Percentiles rank a stretch among this genome's conserved stretches.
Evolutionary conservation across 225 moss, liverwort and hornwort species (phyloP).

Genomic region (Pseudoscleropodium purum): DNA sequence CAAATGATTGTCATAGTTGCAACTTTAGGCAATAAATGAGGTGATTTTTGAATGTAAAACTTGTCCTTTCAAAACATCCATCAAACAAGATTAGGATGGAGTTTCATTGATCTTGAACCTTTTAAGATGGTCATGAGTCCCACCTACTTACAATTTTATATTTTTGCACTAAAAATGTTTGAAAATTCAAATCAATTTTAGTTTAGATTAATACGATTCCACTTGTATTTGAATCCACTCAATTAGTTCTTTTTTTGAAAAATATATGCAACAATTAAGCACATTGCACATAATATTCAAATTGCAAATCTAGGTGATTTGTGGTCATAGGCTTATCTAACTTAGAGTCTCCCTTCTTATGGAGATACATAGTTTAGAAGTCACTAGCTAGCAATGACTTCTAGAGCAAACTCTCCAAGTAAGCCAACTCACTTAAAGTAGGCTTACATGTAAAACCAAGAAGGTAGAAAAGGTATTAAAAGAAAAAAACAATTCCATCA

Average conservation of each 20-base stretch:
- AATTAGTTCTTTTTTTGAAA: not conserved
- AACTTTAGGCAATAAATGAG: rapidly evolving
- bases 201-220: rapidly evolving
- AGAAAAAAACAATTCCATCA: too few species aligned
- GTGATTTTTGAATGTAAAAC: not conserved
- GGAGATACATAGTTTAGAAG: not conserved
- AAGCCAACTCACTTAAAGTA: not conserved
- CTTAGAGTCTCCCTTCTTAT: too few species aligned
- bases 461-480: too few species aligned
- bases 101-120: not conserved
- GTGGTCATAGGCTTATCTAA: not conserved
- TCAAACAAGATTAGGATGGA: not conserved
- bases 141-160: not conserved
- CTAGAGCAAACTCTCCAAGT: not conserved
- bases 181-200: not conserved
- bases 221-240: not conserved
- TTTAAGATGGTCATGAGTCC: not conserved
- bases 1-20: rapidly evolving
- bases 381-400: not conserved
- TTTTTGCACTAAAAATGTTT: not conserved
- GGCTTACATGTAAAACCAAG: too few species aligned
- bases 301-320: not conserved
- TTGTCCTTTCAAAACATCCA: not conserved
- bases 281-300: not conserved
- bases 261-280: rapidly evolving